These are phyloP conservation scores for Thielaviopsis ethacetica DNA, from an alignment of 2,329 filamentous ascomycete species.

Conservation along the genomic window DNA sequence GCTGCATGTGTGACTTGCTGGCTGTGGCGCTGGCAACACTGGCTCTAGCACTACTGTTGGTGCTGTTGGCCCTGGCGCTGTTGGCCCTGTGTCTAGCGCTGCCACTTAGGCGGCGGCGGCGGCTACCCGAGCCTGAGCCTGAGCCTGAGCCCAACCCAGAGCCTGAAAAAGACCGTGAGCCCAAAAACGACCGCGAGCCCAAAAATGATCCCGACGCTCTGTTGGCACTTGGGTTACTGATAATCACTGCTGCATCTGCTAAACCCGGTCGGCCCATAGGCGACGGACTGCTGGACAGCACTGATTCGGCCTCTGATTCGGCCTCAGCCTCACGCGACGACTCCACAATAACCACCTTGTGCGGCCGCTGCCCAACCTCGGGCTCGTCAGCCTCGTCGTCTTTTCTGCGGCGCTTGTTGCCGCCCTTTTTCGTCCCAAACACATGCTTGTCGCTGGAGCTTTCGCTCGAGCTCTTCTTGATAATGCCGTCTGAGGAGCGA, in stretches of 20 bases:
- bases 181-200: neutral
- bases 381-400: neutral
- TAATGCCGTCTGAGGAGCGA: slow-evolving; percentile 25
- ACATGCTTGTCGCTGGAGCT: neutral
- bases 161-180: neutral
- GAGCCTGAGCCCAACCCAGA: neutral
- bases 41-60: neutral
- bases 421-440: neutral
- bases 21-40: neutral
- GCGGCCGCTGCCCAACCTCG: slow-evolving; percentile 12
- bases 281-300: neutral
- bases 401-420: neutral
- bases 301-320: neutral
- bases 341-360: neutral
- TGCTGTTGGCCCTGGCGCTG: neutral
- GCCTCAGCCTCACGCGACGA: neutral
- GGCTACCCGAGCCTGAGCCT: too few relatives aligned
- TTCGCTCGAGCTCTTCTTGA: slow-evolving; percentile 15
- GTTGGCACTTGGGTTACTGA: neutral
- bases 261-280: neutral
- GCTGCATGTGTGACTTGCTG: neutral
- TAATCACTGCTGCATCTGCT: neutral
- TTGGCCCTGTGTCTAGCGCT: neutral
- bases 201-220: neutral
- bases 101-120: neutral